A percentile compares a stretch with the other conserved stretches of the same genome.
phyloP scores from a whole-genome alignment of 192 early-diverging fungal species.

The Coemansia sp. region DNA sequence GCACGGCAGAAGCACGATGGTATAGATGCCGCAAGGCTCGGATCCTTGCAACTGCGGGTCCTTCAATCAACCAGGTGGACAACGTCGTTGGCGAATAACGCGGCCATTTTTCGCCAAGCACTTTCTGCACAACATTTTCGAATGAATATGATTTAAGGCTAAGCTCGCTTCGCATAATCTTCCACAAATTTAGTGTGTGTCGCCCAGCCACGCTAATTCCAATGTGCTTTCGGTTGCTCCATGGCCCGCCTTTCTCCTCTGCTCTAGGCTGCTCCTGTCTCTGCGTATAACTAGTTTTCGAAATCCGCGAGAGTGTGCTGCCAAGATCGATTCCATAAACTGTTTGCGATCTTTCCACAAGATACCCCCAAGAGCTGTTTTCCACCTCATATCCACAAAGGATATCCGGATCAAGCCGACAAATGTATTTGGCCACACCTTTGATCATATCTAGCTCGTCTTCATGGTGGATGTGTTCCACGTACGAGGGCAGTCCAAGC shows the following conservation, averaged over 20 bases:
- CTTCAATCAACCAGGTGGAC: conserved; percentile 64
- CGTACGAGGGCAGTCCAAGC: conserved; percentile 17
- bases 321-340: conserved; percentile 52
- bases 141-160: conserved; percentile 76
- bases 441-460: conserved; percentile 65
- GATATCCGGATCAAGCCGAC: conserved; percentile 78
- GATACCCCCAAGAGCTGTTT: conserved; percentile 85
- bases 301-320: conserved; percentile 55
- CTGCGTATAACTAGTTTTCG: neutral
- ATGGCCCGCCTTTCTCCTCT: conserved; percentile 32
- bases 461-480: conserved; percentile 37
- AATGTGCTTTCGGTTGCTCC: conserved; percentile 65
- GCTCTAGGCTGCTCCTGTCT: neutral
- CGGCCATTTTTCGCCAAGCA: conserved; percentile 70
- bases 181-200: conserved; percentile 87
- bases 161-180: conserved; percentile 76
- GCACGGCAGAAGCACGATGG: conserved; percentile 62
- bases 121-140: conserved; percentile 69
- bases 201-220: conserved; percentile 68
- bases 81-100: conserved; percentile 61
- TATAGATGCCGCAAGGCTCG: conserved; percentile 67
- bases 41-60: conserved; percentile 55
- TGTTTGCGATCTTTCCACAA: conserved; percentile 60
- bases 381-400: conserved; percentile 87
- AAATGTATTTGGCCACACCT: conserved; percentile 57